phyloP scores from a whole-genome alignment of 2,329 filamentous ascomycete genomes.

The Fusarium pilosicola region DNA sequence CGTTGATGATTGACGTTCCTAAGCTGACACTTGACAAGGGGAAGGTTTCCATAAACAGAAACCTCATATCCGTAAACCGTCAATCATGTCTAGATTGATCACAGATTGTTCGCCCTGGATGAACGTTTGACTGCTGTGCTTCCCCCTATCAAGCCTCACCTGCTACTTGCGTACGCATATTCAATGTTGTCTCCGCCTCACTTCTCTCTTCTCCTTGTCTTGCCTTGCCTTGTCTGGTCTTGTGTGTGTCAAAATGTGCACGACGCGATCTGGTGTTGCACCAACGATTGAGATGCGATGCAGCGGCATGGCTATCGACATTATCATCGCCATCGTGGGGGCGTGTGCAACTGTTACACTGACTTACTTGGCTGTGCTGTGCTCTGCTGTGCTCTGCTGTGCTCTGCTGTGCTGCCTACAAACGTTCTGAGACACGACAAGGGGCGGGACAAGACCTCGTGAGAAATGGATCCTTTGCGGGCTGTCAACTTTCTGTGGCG shows the following conservation, averaged over 20 bases:
- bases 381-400: background rate
- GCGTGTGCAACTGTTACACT: conserved; percentile 20
- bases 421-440: conserved; percentile 15
- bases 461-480: background rate
- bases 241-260: background rate
- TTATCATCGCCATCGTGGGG: conserved; percentile 16
- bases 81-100: conserved; percentile 25
- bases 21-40: background rate
- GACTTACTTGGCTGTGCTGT: background rate
- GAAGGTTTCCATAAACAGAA: conserved; percentile 1
- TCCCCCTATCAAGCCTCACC: conserved; percentile 13
- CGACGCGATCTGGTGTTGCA: conserved; percentile 29
- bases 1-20: conserved; percentile 10
- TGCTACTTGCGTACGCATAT: background rate
- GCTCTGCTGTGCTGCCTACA: background rate
- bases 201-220: background rate
- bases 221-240: background rate
- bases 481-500: background rate
- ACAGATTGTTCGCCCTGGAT: background rate
- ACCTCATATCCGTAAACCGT: conserved; percentile 2
- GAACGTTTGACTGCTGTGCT: conserved; percentile 2
- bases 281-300: conserved; percentile 33
- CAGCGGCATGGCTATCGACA: conserved; percentile 26
- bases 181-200: conserved; percentile 20
- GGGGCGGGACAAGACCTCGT: background rate